These are phyloP conservation scores for Pichia occidentalis DNA, from an alignment of 805 yeast species.

Conservation along the genomic window DNA sequence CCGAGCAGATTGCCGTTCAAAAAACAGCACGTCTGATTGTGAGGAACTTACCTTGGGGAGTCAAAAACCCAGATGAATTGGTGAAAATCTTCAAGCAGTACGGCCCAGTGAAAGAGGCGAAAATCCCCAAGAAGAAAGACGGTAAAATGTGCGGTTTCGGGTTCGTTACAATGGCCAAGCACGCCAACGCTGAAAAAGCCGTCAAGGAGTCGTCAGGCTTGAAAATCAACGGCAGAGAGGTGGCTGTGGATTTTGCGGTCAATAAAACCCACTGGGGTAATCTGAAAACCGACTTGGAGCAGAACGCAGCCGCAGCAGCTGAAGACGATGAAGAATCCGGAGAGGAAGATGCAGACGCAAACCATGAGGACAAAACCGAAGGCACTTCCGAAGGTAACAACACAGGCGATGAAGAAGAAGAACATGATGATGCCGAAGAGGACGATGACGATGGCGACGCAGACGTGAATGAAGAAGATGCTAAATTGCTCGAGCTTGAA, in stretches of 20 bases:
- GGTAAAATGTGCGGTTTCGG: conserved; percentile 95
- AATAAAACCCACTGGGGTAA: conserved; percentile 81
- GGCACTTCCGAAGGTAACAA: conserved; percentile 29
- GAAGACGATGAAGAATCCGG: conserved; percentile 33
- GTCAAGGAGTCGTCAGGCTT: conserved; percentile 68
- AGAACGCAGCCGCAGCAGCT: conserved; percentile 33
- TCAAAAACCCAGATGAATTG: conserved; percentile 68
- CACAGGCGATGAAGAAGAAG: conserved; percentile 24
- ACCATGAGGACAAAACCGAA: conserved; percentile 28
- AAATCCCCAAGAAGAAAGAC: conserved; percentile 80
- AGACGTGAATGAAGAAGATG: conserved; percentile 21
- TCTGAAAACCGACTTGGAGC: conserved; percentile 40
- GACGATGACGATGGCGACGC: conserved; percentile 16
- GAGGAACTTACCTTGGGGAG: conserved; percentile 94
- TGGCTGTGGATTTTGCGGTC: conserved; percentile 90
- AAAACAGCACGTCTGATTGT: conserved; percentile 83
- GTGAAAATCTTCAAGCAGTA: conserved; percentile 63
- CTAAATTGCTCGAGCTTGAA: conserved; percentile 28
- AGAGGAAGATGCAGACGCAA: conserved; percentile 33
- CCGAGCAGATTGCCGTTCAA: conserved; percentile 21
- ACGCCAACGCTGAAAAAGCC: conserved; percentile 71
- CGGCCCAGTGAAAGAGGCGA: conserved; percentile 85
- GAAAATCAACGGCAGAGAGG: conserved; percentile 82
- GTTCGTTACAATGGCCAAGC: conserved; percentile 82
- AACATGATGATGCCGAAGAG: conserved; percentile 24